A percentile compares a stretch with the other conserved stretches of the same genome.
phyloP scores from a whole-genome alignment of 176 grass and related monocot genomes.

The Triticum turgidum region DNA sequence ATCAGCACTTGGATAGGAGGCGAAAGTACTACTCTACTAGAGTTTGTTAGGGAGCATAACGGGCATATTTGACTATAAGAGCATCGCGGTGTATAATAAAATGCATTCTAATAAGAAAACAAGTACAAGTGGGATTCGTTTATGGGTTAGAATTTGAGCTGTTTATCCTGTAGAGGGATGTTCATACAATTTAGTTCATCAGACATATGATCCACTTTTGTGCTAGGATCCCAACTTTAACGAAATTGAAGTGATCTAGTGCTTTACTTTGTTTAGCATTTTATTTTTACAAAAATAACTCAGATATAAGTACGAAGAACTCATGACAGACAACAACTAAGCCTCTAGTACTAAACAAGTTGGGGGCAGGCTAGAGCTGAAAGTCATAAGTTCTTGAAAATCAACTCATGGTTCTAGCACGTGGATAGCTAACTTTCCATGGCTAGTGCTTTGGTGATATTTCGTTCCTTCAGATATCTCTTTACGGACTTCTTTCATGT shows the following conservation, averaged over 20 bases:
- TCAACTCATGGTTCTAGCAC: no score
- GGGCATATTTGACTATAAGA: background rate
- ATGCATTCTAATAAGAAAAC: background rate
- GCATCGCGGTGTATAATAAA: background rate
- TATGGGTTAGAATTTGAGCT: background rate
- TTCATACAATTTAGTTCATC: slow-evolving; percentile 1
- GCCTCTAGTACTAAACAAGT: no score
- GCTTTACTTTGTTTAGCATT: background rate
- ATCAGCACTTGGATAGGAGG: slow-evolving; percentile 1
- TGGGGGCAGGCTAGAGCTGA: no score
- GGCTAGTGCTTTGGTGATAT: no score
- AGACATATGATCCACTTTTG: slow-evolving; percentile 10
- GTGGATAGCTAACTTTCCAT: no score
- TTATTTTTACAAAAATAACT: no score
- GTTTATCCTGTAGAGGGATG: background rate
- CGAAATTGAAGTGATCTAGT: background rate
- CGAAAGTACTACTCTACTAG: background rate
- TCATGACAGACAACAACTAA: no score
- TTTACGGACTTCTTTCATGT: no score
- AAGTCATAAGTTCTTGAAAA: no score
- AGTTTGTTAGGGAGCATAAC: slow-evolving; percentile 17
- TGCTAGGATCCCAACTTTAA: background rate
- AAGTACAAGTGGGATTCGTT: background rate
- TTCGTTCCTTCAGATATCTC: no score
- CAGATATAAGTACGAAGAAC: no score